Evolutionary conservation across 768 basidiomycete genomes (phyloP).

Genomic region (Rhodotorula babjevae): DNA sequence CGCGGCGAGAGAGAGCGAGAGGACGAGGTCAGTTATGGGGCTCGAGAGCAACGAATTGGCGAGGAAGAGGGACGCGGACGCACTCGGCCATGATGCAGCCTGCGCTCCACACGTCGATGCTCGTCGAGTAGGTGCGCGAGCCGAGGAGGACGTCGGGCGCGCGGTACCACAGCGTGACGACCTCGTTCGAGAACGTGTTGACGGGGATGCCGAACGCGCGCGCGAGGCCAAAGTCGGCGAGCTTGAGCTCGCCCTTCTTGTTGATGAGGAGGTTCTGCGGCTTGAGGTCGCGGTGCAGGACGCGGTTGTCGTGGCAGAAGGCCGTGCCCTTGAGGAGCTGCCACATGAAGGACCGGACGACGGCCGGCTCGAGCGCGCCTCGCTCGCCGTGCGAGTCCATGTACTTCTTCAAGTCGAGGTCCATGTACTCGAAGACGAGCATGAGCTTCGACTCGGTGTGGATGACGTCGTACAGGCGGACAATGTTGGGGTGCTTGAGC

Average conservation of each 20-base stretch:
- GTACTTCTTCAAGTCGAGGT: slow-evolving; percentile 97
- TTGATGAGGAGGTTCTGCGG: slow-evolving; percentile 98
- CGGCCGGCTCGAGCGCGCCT: slow-evolving; percentile 76
- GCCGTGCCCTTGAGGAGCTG: slow-evolving; percentile 95
- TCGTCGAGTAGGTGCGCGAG: slow-evolving; percentile 93
- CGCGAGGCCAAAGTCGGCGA: slow-evolving; percentile 96
- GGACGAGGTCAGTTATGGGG: not conserved
- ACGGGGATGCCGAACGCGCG: slow-evolving; percentile 97
- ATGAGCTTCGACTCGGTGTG: slow-evolving; percentile 98
- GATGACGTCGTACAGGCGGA: slow-evolving; percentile 95
- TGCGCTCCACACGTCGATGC: slow-evolving; percentile 97
- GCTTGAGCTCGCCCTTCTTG: slow-evolving; percentile 88
- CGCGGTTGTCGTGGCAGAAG: slow-evolving; percentile 97
- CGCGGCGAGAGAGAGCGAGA: not conserved
- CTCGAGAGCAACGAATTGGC: no score
- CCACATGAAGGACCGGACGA: slow-evolving; percentile 93
- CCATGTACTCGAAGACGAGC: slow-evolving; percentile 96
- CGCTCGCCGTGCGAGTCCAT: slow-evolving; percentile 98
- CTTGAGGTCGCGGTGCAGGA: slow-evolving; percentile 94
- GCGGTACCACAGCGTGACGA: slow-evolving; percentile 97
- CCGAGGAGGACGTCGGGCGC: slow-evolving; percentile 96
- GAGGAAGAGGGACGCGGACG: not conserved
- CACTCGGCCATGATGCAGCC: slow-evolving; percentile 95
- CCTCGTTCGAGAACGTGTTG: slow-evolving; percentile 99
- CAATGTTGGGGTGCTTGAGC: slow-evolving; percentile 96